Conservation (phyloP, 108 stramenopile genomes). For the Stephanodiscus minutulus region DNA sequence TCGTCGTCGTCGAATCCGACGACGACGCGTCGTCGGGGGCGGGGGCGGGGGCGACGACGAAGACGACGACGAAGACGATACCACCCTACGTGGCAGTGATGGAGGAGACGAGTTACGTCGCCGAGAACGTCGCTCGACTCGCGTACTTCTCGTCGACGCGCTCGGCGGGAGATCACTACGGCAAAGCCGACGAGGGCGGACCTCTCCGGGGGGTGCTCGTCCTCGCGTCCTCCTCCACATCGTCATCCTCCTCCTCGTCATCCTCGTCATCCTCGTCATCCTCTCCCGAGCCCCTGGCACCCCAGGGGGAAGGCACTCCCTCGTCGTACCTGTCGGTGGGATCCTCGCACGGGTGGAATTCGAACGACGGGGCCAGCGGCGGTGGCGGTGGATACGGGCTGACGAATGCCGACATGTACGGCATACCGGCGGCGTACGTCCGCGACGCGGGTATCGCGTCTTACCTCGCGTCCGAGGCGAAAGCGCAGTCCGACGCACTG, state of each 20-base stretch:
- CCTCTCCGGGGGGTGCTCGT: slow-evolving; percentile 77
- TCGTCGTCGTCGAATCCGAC: slow-evolving; percentile 37
- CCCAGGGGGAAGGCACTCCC: slow-evolving; percentile 75
- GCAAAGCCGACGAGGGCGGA: slow-evolving; percentile 41
- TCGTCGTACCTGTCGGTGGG: slow-evolving; percentile 56
- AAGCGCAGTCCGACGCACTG: slow-evolving; percentile 39
- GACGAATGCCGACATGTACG: slow-evolving; percentile 60
- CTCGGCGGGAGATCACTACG: slow-evolving; percentile 28
- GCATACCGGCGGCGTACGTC: slow-evolving; percentile 77
- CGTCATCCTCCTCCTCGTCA: slow-evolving; percentile 15
- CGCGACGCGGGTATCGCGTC: slow-evolving; percentile 47
- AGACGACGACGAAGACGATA: background rate
- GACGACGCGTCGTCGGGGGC: background rate
- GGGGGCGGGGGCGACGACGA: slow-evolving; percentile 5
- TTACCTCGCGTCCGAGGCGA: slow-evolving; percentile 45
- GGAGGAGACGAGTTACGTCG: slow-evolving; percentile 62
- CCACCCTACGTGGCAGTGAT: slow-evolving; percentile 75
- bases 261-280: slow-evolving; percentile 11
- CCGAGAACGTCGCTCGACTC: slow-evolving; percentile 46
- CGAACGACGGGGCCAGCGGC: no score
- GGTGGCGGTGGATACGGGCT: slow-evolving; percentile 67
- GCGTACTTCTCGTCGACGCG: slow-evolving; percentile 26
- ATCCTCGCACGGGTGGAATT: slow-evolving; percentile 74
- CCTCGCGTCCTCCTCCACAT: slow-evolving; percentile 48
- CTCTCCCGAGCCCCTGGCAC: slow-evolving; percentile 64